Evolutionary conservation across 2,329 filamentous ascomycete species (phyloP), one percentile per base, ranked within the genome.

Genomic region (Neocatenulostroma microsporum): DNA sequence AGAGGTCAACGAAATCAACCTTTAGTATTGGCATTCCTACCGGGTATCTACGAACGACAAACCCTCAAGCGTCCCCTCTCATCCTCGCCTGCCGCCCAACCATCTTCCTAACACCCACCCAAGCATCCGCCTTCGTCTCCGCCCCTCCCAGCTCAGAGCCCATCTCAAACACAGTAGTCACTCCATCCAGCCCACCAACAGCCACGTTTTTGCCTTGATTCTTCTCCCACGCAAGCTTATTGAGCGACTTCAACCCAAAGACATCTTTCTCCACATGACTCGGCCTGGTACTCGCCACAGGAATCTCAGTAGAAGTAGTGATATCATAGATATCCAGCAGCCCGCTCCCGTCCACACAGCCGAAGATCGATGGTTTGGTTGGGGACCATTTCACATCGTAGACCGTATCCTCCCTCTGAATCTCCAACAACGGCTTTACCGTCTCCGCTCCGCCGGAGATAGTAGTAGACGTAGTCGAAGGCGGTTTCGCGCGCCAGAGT

Each of bases 341-440:
- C 20, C 91, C 93, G 2, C 84, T 85, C 21, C 91, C 91, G 51
- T 98, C 93, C 2, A 96, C 91, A 14, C 94, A 77, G 1, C 85
- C 86, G 62, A 98, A 98, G 7, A 98, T 84, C 24, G 87, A 88
- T 0, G 91, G 91, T 58, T 91, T 89, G 47, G 91, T 76, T 0
- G 91, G 91, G 11, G 86, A 94, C 93, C 93, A 98, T 36, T 81
- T 82, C 3, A 86, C 88, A 58, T 95, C 89, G 64, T 98, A 98
- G 34, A 98, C 88, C 14, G 95, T 81, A 54, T 98, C 93, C 64
- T 98, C 93, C 37, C 91, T 82, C 14, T 84, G 81, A 55, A 98
- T 86, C 46, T 96, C 87, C 10, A 96, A 73, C 18, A 98, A 70
- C 0, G 91, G 91, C 21, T 29, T 19, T 14, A 28, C 24, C 4